Conservation (phyloP, 176 grass and related monocot species). For the Rhynchospora pubera region DNA sequence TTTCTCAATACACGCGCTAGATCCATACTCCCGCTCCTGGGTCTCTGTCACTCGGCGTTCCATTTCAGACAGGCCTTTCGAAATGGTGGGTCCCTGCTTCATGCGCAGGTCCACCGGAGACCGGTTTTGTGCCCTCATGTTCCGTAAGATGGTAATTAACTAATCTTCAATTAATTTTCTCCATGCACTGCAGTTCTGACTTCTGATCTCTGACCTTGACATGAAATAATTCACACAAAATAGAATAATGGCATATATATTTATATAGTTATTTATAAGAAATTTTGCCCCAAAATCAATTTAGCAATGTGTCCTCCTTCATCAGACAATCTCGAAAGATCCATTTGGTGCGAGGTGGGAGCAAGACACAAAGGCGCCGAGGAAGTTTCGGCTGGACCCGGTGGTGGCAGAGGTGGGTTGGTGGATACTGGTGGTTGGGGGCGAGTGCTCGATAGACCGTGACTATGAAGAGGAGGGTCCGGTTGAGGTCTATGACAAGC, state of each 20-base stretch:
- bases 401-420: conserved; percentile 21
- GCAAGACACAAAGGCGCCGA: conserved; percentile 14
- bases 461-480: neutral
- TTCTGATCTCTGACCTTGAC: too few species aligned
- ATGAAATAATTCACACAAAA: too few species aligned
- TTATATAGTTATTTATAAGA: too few species aligned
- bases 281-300: too few species aligned
- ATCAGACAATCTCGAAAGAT: conserved; percentile 22
- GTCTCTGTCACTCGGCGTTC: neutral
- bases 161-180: neutral
- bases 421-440: conserved; percentile 18
- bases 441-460: conserved; percentile 12
- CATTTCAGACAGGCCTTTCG: neutral
- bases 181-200: neutral
- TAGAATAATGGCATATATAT: too few species aligned
- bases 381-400: conserved; percentile 31
- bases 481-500: conserved; percentile 20
- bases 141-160: neutral
- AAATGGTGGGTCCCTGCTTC: neutral
- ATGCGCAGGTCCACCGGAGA: conserved; percentile 2
- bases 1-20: conserved; percentile 14
- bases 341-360: conserved; percentile 26
- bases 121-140: conserved; percentile 28
- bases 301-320: neutral
- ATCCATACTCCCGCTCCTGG: conserved; percentile 21